These are phyloP conservation scores for Camellia granthamiana DNA, from an alignment of 148 eudicot genomes.

Conservation along the genomic window DNA sequence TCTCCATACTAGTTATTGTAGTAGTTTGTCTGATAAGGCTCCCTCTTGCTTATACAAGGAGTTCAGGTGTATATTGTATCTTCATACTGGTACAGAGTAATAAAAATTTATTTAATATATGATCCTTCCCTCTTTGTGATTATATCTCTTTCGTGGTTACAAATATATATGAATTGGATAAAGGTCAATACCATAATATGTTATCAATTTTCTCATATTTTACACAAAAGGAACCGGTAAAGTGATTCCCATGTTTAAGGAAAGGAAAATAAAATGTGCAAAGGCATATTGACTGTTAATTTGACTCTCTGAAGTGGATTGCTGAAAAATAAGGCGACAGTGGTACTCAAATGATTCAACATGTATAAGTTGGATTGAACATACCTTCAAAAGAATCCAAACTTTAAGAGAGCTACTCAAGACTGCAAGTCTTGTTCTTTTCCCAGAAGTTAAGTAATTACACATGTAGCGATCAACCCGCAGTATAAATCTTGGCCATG, in stretches of 20 bases:
- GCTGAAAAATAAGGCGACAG: not conserved
- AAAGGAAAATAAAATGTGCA: not conserved
- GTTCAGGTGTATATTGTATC: no score
- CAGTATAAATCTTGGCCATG: conserved; percentile 79
- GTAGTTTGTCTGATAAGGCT: no score
- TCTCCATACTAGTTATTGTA: no score
- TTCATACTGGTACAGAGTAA: no score
- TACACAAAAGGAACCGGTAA: not conserved
- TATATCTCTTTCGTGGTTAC: no score
- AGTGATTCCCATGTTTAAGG: not conserved
- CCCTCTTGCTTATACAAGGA: no score
- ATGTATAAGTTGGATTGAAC: not conserved
- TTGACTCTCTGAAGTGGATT: not conserved
- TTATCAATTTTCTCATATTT: not conserved
- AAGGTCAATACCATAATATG: not conserved
- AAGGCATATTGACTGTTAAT: not conserved
- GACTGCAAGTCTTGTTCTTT: conserved; percentile 69
- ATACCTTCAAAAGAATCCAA: conserved; percentile 87
- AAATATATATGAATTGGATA: not conserved
- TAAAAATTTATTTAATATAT: no score
- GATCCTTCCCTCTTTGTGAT: no score
- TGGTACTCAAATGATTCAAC: not conserved
- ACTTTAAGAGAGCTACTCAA: conserved; percentile 93
- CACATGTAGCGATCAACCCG: conserved; percentile 80
- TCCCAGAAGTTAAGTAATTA: conserved; percentile 77